Percentiles rank a stretch among this genome's conserved stretches.
These are phyloP conservation scores for Malassezia furfur DNA, from an alignment of 1,284 basidiomycete genomes.

Conservation along the genomic window DNA sequence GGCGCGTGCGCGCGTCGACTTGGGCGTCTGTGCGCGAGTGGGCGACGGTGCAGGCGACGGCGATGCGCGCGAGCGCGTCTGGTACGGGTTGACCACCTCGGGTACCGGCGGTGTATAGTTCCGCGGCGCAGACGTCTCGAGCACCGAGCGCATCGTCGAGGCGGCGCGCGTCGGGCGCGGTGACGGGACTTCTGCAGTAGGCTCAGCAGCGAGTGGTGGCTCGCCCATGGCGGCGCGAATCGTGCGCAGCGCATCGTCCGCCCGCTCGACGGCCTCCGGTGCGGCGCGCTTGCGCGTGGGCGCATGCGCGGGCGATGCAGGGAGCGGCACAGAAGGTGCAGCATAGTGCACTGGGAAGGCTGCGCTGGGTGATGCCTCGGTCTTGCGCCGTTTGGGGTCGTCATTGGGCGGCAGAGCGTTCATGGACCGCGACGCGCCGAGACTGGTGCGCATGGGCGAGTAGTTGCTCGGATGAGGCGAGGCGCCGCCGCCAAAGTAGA, in stretches of 20 bases:
- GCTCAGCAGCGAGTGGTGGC: neutral
- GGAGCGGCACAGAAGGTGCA: neutral
- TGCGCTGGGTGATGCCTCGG: neutral
- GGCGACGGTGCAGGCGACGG: neutral
- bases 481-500: conserved; percentile 15
- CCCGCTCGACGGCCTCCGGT: neutral
- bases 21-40: conserved; percentile 18
- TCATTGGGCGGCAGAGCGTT: neutral
- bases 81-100: conserved; percentile 40
- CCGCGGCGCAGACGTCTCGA: conserved; percentile 25
- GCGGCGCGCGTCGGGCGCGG: conserved; percentile 25
- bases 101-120: conserved; percentile 22
- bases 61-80: conserved; percentile 18
- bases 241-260: neutral
- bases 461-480: neutral
- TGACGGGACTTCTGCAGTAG: neutral
- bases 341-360: conserved; percentile 3
- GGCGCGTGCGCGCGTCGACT: conserved; percentile 29
- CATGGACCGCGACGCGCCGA: conserved; percentile 4
- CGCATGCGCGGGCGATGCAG: neutral
- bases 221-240: neutral
- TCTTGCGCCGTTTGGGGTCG: conserved; percentile 9
- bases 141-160: conserved; percentile 28
- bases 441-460: conserved; percentile 7
- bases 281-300: conserved; percentile 8